phyloP scores from a whole-genome alignment of 306 rosid species.

The Cicer judaicum region DNA sequence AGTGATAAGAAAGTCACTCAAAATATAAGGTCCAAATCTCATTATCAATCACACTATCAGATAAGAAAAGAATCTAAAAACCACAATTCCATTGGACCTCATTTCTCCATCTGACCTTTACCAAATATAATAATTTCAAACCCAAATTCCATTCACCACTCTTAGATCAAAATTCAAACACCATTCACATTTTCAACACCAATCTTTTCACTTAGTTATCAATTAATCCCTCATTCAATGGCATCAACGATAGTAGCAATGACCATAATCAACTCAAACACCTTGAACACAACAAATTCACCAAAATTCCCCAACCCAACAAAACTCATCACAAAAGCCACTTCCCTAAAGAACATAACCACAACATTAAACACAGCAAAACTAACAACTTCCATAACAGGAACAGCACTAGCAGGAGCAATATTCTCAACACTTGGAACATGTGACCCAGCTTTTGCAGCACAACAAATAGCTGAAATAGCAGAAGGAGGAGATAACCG shows the following conservation, averaged over 20 bases:
- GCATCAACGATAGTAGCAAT: conserved; percentile 83
- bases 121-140: conserved; percentile 38
- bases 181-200: background rate
- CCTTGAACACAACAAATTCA: conserved; percentile 46
- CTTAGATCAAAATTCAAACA: conserved; percentile 9
- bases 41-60: conserved; percentile 47
- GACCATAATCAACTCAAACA: conserved; percentile 76
- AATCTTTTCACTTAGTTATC: background rate
- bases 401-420: conserved; percentile 84
- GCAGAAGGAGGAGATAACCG: conserved; percentile 85
- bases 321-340: conserved; percentile 55
- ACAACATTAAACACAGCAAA: conserved; percentile 32
- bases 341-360: conserved; percentile 36
- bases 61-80: conserved; percentile 76
- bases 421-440: conserved; percentile 65
- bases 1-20: conserved; percentile 59
- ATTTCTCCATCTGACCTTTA: conserved; percentile 42
- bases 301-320: conserved; percentile 54
- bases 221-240: conserved; percentile 49
- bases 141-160: conserved; percentile 29
- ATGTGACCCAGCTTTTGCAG: conserved; percentile 72
- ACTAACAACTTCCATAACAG: conserved; percentile 49
- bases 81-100: conserved; percentile 60
- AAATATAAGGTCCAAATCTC: conserved; percentile 59
- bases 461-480: conserved; percentile 75